These are phyloP conservation scores for Cenchrus purpureus DNA, from an alignment of 176 grass and related monocot species.

Conservation along the genomic window DNA sequence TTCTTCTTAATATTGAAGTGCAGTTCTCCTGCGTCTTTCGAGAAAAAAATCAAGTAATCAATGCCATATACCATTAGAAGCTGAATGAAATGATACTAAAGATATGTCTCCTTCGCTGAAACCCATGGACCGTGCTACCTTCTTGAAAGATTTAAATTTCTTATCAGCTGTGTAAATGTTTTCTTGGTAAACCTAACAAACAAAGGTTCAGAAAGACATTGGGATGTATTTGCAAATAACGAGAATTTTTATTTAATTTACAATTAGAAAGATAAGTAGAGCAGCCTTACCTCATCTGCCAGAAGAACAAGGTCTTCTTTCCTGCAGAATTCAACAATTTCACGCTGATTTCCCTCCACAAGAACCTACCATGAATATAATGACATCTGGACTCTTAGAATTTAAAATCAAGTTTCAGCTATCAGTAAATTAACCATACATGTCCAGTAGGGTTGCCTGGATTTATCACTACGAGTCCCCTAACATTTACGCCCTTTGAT, in stretches of 20 bases:
- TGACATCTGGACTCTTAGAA: slow-evolving; percentile 14
- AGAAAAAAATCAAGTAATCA: not conserved
- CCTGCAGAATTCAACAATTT: slow-evolving; percentile 79
- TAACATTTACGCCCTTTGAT: slow-evolving; percentile 59
- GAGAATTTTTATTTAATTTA: not conserved
- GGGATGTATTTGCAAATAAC: not conserved
- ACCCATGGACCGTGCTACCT: slow-evolving; percentile 73
- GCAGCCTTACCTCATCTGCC: slow-evolving; percentile 70
- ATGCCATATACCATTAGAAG: slow-evolving; percentile 69
- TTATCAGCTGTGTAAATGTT: slow-evolving; percentile 68
- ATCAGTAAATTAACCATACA: slow-evolving; percentile 36
- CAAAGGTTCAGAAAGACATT: slow-evolving; percentile 19
- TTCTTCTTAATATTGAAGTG: too few relatives aligned
- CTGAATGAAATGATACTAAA: slow-evolving; percentile 73
- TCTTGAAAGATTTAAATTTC: slow-evolving; percentile 92
- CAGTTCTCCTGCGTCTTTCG: too few relatives aligned
- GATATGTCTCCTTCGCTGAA: slow-evolving; percentile 61
- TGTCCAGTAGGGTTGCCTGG: slow-evolving; percentile 89
- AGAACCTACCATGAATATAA: slow-evolving; percentile 57
- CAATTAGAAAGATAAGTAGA: not conserved
- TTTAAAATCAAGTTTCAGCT: not conserved
- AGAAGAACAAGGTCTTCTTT: slow-evolving; percentile 77
- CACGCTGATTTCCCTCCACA: slow-evolving; percentile 51
- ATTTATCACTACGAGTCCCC: slow-evolving; percentile 80
- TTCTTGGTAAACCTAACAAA: slow-evolving; percentile 82